phyloP scores from a whole-genome alignment of 2,329 filamentous ascomycete species.

The Hirsutella rhossiliensis region DNA sequence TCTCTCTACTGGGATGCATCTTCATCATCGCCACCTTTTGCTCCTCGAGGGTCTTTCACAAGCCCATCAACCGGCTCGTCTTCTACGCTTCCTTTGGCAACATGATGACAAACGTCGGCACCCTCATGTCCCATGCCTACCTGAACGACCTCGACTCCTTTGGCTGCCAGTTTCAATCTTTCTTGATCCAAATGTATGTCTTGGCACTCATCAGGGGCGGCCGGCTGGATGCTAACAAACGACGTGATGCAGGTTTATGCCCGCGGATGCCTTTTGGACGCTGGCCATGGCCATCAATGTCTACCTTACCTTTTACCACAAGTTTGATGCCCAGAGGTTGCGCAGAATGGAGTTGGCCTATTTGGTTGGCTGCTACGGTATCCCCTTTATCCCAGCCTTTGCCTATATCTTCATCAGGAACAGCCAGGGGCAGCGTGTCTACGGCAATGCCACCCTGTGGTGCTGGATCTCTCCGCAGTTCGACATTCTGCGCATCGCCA shows the following conservation, averaged over 20 bases:
- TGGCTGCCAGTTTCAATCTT: constrained; percentile 61
- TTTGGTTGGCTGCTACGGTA: constrained; percentile 55
- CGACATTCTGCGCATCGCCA: constrained; percentile 60
- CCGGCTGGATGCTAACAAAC: not conserved
- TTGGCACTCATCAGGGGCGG: not conserved
- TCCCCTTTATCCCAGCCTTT: constrained; percentile 59
- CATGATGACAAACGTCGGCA: constrained; percentile 63
- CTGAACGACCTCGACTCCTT: constrained; percentile 33
- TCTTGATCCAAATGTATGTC: constrained; percentile 70
- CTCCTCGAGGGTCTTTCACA: constrained; percentile 58
- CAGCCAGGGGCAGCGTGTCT: constrained; percentile 41
- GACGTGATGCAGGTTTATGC: constrained; percentile 53
- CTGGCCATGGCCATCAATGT: constrained; percentile 78
- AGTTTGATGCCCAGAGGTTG: constrained; percentile 53
- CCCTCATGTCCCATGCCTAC: constrained; percentile 56
- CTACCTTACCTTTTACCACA: constrained; percentile 67
- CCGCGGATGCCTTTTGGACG: constrained; percentile 65
- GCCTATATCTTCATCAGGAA: constrained; percentile 53
- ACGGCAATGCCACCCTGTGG: constrained; percentile 68
- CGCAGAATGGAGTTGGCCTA: constrained; percentile 61
- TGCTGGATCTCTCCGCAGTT: constrained; percentile 62
- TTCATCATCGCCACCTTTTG: constrained; percentile 64
- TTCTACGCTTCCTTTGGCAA: constrained; percentile 81
- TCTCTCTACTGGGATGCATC: constrained; percentile 59
- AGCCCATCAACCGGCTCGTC: constrained; percentile 76